A percentile compares a stretch with the other conserved stretches of the same genome.
phyloP scores from a whole-genome alignment of 2,329 filamentous ascomycete genomes.

The Emergomyces orientalis region DNA sequence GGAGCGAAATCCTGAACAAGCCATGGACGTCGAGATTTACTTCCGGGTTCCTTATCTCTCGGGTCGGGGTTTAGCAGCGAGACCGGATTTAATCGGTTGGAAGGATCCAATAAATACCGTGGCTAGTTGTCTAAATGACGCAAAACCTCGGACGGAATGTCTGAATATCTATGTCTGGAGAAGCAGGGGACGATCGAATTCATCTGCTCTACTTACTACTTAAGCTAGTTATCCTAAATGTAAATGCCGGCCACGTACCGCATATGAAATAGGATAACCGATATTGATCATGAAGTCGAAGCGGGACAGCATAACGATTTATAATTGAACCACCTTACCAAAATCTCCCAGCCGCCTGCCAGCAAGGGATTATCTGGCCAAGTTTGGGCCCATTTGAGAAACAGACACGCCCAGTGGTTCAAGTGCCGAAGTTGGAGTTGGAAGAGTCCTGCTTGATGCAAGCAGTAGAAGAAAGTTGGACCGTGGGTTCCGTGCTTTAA shows the following conservation, averaged over 20 bases:
- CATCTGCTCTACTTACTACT: no score
- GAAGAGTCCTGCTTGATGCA: background rate
- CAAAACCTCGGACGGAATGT: background rate
- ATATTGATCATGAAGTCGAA: background rate
- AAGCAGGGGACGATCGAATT: background rate
- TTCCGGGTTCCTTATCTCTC: background rate
- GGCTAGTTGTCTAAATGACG: background rate
- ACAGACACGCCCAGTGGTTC: background rate
- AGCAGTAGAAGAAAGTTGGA: background rate
- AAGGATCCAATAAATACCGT: background rate
- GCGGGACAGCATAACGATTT: background rate
- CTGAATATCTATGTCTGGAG: background rate
- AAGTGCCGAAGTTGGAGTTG: background rate
- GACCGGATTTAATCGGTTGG: background rate
- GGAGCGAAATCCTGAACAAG: background rate
- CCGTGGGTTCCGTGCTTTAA: background rate
- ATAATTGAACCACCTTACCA: background rate
- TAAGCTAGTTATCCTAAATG: background rate
- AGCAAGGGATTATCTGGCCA: background rate
- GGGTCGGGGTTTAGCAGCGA: background rate
- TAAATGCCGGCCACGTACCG: background rate
- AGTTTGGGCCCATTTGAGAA: background rate
- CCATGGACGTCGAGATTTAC: background rate
- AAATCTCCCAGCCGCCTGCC: background rate
- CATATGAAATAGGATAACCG: constrained; percentile 1